Conservation (phyloP, 352 stramenopile genomes). For the Globisporangium perplexum region DNA sequence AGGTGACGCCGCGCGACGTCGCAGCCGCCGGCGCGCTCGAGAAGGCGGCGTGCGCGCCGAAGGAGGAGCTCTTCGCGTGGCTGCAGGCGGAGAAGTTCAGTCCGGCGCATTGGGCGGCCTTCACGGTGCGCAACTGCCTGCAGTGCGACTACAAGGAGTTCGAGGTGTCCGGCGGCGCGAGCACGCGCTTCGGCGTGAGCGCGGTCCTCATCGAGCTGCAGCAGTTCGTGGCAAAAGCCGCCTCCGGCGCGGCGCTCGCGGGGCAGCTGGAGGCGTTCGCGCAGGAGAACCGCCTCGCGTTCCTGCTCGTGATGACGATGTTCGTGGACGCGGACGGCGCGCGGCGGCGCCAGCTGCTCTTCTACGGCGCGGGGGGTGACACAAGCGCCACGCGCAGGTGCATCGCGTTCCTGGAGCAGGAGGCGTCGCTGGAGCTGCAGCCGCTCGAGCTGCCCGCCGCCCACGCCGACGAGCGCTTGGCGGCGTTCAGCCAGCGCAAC, state of each 20-base stretch:
- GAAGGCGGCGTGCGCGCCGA: constrained; percentile 30
- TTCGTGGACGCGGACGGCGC: constrained; percentile 32
- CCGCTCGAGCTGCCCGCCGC: constrained; percentile 24
- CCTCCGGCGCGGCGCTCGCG: constrained; percentile 20
- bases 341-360: constrained; percentile 52
- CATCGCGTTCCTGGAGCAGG: constrained; percentile 26
- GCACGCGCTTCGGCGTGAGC: constrained; percentile 45
- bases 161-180: constrained; percentile 9
- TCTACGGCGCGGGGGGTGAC: constrained; percentile 29
- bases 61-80: constrained; percentile 51
- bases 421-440: constrained; percentile 39
- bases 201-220: constrained; percentile 53
- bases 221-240: constrained; percentile 40
- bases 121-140: constrained; percentile 63
- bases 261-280: constrained; percentile 30
- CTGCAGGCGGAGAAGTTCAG: constrained; percentile 69
- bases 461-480: constrained; percentile 22
- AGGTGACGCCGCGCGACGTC: constrained; percentile 63
- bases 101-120: constrained; percentile 46
- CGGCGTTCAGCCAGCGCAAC: constrained; percentile 57
- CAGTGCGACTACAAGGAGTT: constrained; percentile 84
- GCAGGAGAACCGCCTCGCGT: constrained; percentile 38
- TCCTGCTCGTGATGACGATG: constrained; percentile 73
- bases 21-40: constrained; percentile 36
- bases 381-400: constrained; percentile 23